Evolutionary conservation across 345 rosid genomes (phyloP), one percentile per base, ranked within the genome.

Genomic region (Bruguiera parviflora): DNA sequence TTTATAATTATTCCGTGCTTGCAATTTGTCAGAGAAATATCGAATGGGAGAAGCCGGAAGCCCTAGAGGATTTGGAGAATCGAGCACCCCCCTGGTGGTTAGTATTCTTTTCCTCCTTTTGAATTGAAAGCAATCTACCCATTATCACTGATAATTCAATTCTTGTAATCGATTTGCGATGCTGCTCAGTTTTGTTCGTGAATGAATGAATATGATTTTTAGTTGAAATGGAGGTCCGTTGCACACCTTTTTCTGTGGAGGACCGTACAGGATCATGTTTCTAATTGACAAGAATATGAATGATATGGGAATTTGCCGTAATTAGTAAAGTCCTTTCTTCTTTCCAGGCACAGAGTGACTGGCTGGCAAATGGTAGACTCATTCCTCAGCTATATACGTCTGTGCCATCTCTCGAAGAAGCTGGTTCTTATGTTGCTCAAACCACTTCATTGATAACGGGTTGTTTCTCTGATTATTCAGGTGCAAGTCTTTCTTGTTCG

Each of bases 391-490:
- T 79, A 16, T 84, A 79, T 74, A 63, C 81, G 22, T 80, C 84
- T 11, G 67, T 86, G 58, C 88, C 87, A 55, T 78, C 79, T 63
- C 85, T 84, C 39, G 79, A 74, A 72, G 89, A 84, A 58, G 88
- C 89, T 70, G 77, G 89, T 65, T 73, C 84, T 71, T 84, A 80
- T 74, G 58, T 87, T 71, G 76, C 80, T 63, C 88, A 87, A 74
- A 84, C 92, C 57, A 84, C 89, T 22, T 77, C 84, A n/a, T 81
- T 73, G 72, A 55, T 87, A 13, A 85, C 88, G 11, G 67, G 83
- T 64, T 87, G 84, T 76, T 87, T 87, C 72, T 75, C 89, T 71
- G 83, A 83, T 62, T 75, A 71, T 81, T 79, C 88, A 53, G 88
- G 91, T 84, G 59, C 46, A 59, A 33, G 78, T 69, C 67, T 59